phyloP scores from a whole-genome alignment of 2,329 filamentous ascomycete species.

The Hymenoscyphus scutula region DNA sequence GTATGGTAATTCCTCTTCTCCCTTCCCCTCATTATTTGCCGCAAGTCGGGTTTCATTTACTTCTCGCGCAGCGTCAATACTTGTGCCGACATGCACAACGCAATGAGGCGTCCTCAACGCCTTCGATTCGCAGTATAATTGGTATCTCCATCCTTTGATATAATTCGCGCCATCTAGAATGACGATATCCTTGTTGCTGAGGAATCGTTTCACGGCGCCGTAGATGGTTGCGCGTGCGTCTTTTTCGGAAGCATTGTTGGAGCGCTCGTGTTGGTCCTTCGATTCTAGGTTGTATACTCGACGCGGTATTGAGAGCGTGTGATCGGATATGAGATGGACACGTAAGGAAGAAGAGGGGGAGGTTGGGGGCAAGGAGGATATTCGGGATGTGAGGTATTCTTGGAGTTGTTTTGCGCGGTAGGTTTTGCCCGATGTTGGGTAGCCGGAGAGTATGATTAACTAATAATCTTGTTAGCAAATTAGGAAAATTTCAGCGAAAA shows the following conservation, averaged over 20 bases:
- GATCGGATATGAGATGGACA: conserved; percentile 72
- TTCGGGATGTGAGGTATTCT: conserved; percentile 41
- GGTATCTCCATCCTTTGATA: conserved; percentile 87
- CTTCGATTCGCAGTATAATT: conserved; percentile 82
- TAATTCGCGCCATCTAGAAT: conserved; percentile 81
- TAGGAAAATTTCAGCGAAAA: neutral
- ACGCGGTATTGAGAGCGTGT: conserved; percentile 66
- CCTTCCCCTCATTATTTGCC: conserved; percentile 33
- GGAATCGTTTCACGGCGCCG: conserved; percentile 73
- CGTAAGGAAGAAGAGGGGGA: conserved; percentile 47
- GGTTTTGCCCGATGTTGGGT: conserved; percentile 64
- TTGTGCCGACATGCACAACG: conserved; percentile 64
- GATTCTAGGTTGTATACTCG: conserved; percentile 66
- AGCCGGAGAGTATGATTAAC: conserved; percentile 66
- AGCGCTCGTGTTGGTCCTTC: conserved; percentile 59
- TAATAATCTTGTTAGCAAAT: conserved; percentile 33
- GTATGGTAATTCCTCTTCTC: conserved; percentile 34
- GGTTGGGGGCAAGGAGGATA: conserved; percentile 35
- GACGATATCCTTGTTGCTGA: conserved; percentile 72
- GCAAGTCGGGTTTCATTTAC: conserved; percentile 61
- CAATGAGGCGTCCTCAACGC: conserved; percentile 73
- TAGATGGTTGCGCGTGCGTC: conserved; percentile 75
- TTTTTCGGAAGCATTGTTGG: conserved; percentile 74
- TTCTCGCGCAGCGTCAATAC: conserved; percentile 48
- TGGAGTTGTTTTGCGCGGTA: conserved; percentile 12